Base-by-base conservation (phyloP, 306 rosid genomes). In the Vachellia pachyceras region DNA sequence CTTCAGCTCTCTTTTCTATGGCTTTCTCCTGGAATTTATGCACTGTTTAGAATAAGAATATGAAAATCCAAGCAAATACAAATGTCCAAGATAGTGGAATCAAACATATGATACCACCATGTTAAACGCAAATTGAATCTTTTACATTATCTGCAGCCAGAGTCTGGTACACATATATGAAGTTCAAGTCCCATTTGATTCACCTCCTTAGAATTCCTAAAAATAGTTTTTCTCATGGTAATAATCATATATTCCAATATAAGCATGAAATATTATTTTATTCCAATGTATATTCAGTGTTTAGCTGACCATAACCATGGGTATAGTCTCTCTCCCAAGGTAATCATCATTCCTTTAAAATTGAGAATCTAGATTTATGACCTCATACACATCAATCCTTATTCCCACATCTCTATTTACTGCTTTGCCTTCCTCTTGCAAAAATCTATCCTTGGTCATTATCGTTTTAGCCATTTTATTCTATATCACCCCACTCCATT, bases 11-110 rank as follows among this genome's bases (percentile, higher is more conserved):
- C 82, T 83, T 86, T 75, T 89, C 68, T 29, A 61, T 29, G 40
- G 68, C 68, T n/a, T 61, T 61, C 81, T 86, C 93, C 97, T 92
- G 82, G 13, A 35, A 64, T 6, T 72, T 8, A 15, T 36, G n/a
- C 25, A 36, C 20, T 66, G 71, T 61, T 13, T 25, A 61, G 37
- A 61, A 61, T 25, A 10, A 29, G 18, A 61, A 61, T 61, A 61
- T 29, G 40, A 25, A 61, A 61, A 25, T 29, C 15, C 39, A 33
- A 4, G 25, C 37, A 60, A 9, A 60, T 23, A 60, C 66, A 23
- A 9, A 60, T 60, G 66, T 60, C 11, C 36, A 3, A 23, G 37
- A 58, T 60, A 60, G 25, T 23, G 17, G 23, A 37, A n/a, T n/a
- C n/a, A 60, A 25, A 60, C 17, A 55, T n/a, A 60, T 37, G 25